Evolutionary conservation across 1,284 basidiomycete species (phyloP).

Genomic region (Naganishia albida): DNA sequence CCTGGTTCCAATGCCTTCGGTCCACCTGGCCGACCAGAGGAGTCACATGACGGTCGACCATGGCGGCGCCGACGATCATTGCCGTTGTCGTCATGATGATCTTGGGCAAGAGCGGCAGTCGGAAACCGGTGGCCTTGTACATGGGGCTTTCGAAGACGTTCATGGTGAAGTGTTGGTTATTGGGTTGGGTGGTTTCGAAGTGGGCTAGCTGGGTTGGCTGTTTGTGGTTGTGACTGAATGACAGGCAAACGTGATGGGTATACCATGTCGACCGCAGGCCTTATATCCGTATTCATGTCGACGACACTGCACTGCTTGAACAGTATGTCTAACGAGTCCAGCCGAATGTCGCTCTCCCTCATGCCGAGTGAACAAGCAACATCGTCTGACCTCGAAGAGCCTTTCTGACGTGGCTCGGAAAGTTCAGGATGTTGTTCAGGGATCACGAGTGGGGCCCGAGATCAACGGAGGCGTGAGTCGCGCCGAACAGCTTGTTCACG

Average conservation of each 20-base stretch:
- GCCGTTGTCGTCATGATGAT: constrained; percentile 23
- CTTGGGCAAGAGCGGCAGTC: constrained; percentile 21
- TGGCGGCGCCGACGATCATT: constrained; percentile 23
- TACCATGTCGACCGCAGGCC: no score
- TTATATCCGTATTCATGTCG: constrained; percentile 6
- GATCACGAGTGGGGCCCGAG: not conserved
- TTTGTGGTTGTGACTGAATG: not conserved
- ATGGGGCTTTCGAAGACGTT: constrained; percentile 30
- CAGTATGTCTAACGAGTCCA: not conserved
- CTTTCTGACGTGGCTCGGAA: not conserved
- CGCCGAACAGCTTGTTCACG: no score
- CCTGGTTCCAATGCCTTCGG: constrained; percentile 14
- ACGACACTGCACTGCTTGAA: not conserved
- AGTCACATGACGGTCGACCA: constrained; percentile 18
- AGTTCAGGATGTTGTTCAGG: constrained; percentile 3
- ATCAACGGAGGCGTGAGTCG: no score
- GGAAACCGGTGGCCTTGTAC: constrained; percentile 29
- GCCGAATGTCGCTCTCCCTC: constrained; percentile 6
- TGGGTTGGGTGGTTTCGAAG: not conserved
- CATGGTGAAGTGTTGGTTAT: constrained; percentile 9
- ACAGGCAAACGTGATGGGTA: no score
- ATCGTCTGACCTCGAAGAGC: not conserved
- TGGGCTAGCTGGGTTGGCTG: not conserved
- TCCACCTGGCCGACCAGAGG: constrained; percentile 4
- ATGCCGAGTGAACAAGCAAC: constrained; percentile 6